These are phyloP conservation scores for Penicillium sp. DNA, from an alignment of 2,329 filamentous ascomycete species.

Conservation along the genomic window DNA sequence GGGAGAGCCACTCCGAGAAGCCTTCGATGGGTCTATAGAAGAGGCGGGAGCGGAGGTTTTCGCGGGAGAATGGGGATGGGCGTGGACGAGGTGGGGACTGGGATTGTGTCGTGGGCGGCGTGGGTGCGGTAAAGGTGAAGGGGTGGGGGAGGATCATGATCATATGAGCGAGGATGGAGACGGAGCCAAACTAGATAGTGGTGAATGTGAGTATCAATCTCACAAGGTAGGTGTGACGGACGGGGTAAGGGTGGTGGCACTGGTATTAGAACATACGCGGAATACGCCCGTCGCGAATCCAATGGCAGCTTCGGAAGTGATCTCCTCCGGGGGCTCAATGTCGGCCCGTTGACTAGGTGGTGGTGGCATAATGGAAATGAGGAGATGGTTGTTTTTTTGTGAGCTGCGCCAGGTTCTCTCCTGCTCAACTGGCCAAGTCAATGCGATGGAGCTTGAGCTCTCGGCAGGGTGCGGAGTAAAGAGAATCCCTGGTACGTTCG, in stretches of 20 bases:
- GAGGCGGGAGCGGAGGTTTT: conserved; percentile 36
- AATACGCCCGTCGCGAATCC: conserved; percentile 50
- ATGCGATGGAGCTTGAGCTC: neutral
- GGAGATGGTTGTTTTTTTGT: neutral
- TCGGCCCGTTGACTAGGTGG: conserved; percentile 44
- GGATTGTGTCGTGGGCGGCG: conserved; percentile 30
- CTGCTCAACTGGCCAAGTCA: neutral
- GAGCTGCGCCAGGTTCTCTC: neutral
- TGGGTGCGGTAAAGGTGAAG: conserved; percentile 43
- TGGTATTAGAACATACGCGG: conserved; percentile 40
- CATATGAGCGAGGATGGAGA: conserved; percentile 52
- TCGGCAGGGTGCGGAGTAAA: neutral
- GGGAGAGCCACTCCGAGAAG: conserved; percentile 54
- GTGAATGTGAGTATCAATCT: neutral
- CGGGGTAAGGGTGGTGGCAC: neutral
- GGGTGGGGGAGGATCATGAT: conserved; percentile 49
- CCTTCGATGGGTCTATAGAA: conserved; percentile 51
- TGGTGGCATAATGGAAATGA: conserved; percentile 44
- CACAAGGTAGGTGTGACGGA: neutral
- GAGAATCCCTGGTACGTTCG: neutral
- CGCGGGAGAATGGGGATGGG: conserved; percentile 35
- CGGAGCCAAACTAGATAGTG: conserved; percentile 46
- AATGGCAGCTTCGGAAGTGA: conserved; percentile 46
- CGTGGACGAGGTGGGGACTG: conserved; percentile 23
- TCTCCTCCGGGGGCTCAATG: conserved; percentile 47